Percentiles rank a stretch among this genome's conserved stretches.
These are phyloP conservation scores for Calonectria pseudoreteaudii DNA, from an alignment of 2,329 filamentous ascomycete species.

Conservation along the genomic window DNA sequence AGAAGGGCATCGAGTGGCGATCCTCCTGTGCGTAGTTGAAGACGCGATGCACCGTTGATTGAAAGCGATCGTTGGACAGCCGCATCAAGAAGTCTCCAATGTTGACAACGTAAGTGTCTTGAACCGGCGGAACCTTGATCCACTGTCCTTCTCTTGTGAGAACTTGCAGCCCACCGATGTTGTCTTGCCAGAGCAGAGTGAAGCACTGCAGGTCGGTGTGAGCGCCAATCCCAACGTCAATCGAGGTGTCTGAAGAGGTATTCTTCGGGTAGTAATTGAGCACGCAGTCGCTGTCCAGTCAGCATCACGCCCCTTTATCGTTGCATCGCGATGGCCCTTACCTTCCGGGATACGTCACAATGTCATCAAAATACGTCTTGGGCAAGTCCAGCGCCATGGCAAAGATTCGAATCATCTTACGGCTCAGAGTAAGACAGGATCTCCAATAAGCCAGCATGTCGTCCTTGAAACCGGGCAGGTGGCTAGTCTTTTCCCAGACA, in stretches of 20 bases:
- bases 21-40: constrained; percentile 54
- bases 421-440: constrained; percentile 61
- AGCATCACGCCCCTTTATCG: background rate
- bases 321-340: background rate
- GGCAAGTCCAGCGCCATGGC: constrained; percentile 65
- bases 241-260: background rate
- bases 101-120: constrained; percentile 42
- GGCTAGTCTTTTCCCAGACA: constrained; percentile 57
- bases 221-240: constrained; percentile 17
- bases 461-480: constrained; percentile 61
- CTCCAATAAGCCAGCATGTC: constrained; percentile 61
- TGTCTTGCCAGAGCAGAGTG: constrained; percentile 51
- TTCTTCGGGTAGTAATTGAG: constrained; percentile 25
- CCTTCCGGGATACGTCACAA: constrained; percentile 23
- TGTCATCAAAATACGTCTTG: constrained; percentile 65
- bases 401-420: constrained; percentile 63
- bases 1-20: constrained; percentile 67
- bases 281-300: constrained; percentile 1
- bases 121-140: constrained; percentile 39
- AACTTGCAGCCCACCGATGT: constrained; percentile 44
- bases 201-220: constrained; percentile 54
- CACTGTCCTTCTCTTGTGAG: constrained; percentile 37
- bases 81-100: constrained; percentile 43
- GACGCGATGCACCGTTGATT: constrained; percentile 59
- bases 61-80: constrained; percentile 38